Evolutionary conservation across 305 asterid species (phyloP).

Genomic region (Solanum aculeatissimum): DNA sequence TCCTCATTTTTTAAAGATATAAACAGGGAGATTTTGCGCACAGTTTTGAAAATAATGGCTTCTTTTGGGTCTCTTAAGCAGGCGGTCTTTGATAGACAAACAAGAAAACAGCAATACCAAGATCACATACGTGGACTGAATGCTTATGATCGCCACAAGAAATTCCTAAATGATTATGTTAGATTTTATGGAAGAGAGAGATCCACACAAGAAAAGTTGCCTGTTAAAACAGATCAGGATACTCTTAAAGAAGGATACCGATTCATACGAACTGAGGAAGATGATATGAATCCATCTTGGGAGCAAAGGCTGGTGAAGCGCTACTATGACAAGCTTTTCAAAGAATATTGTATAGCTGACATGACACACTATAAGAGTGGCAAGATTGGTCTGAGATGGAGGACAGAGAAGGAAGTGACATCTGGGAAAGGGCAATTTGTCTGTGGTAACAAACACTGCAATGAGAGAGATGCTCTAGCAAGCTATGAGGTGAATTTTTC

Average conservation of each 20-base stretch:
- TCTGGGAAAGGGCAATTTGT: conserved; percentile 97
- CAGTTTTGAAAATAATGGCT: conserved; percentile 46
- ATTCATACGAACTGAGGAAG: conserved; percentile 61
- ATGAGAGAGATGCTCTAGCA: conserved; percentile 51
- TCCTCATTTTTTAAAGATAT: background rate
- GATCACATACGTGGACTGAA: conserved; percentile 87
- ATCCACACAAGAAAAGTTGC: conserved; percentile 36
- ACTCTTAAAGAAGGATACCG: conserved; percentile 47
- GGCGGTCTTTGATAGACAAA: conserved; percentile 63
- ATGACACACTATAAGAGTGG: conserved; percentile 93
- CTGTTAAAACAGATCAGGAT: conserved; percentile 85
- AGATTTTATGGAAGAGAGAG: conserved; percentile 26
- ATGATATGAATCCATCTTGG: conserved; percentile 83
- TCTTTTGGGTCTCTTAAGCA: conserved; percentile 73
- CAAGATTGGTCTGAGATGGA: conserved; percentile 99
- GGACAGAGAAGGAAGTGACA: conserved; percentile 88
- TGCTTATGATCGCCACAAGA: conserved; percentile 95
- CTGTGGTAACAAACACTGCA: conserved; percentile 90
- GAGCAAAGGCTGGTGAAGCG: conserved; percentile 95
- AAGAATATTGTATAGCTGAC: conserved; percentile 96
- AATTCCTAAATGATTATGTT: conserved; percentile 77
- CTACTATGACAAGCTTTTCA: conserved; percentile 75
- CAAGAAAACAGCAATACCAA: conserved; percentile 47
- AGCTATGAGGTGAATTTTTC: conserved; percentile 97
- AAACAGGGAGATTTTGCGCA: background rate